Evolutionary conservation across 257 asterid species (phyloP).

Genomic region (Mentha longifolia): DNA sequence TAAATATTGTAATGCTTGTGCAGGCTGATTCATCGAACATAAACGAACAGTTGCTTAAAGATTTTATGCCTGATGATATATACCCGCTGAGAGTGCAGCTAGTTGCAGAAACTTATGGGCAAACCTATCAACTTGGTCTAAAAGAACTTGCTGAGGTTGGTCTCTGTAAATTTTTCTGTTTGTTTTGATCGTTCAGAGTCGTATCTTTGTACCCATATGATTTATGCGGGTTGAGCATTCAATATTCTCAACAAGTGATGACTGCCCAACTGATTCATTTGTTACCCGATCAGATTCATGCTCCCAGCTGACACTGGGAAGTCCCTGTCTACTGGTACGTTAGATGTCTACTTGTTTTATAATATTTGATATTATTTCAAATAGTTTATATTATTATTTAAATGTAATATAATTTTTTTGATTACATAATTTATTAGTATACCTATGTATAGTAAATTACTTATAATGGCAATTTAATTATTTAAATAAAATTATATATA

Average conservation of each 20-base stretch:
- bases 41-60: conserved; percentile 65
- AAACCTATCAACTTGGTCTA: conserved; percentile 45
- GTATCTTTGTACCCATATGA: conserved; percentile 30
- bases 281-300: conserved; percentile 50
- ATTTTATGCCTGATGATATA: conserved; percentile 75
- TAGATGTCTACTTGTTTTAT: conserved; percentile 15
- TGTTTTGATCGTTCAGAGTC: conserved; percentile 22
- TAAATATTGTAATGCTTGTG: conserved; percentile 31
- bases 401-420: too few relatives aligned
- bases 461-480: too few relatives aligned
- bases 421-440: too few relatives aligned
- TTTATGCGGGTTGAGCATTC: conserved; percentile 48
- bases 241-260: conserved; percentile 51
- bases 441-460: too few relatives aligned
- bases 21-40: conserved; percentile 62
- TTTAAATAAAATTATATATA: too few relatives aligned
- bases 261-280: conserved; percentile 58
- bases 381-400: too few relatives aligned
- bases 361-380: too few relatives aligned
- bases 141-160: conserved; percentile 58
- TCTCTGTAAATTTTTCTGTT: conserved; percentile 25
- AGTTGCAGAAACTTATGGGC: conserved; percentile 53
- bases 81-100: conserved; percentile 70
- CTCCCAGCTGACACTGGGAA: conserved; percentile 54
- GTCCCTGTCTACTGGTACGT: conserved; percentile 66